A percentile compares a stretch with the other conserved stretches of the same genome.
phyloP scores from a whole-genome alignment of 768 basidiomycete genomes.

The Russula lepida region DNA sequence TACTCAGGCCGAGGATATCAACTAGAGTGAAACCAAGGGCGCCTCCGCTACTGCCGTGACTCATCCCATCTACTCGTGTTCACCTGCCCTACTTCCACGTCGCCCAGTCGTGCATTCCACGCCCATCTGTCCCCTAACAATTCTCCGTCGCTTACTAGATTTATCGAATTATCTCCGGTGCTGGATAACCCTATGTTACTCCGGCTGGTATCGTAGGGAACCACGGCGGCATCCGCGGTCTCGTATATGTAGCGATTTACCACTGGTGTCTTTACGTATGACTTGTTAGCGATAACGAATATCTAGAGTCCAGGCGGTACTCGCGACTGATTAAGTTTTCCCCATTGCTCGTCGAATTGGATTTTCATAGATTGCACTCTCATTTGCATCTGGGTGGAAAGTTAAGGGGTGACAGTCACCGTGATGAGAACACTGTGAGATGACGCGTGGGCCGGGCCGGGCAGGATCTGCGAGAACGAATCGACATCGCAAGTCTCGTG shows the following conservation, averaged over 20 bases:
- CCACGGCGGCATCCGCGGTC: too few relatives aligned
- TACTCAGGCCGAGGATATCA: constrained; percentile 35
- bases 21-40: background rate
- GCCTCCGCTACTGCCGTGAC: background rate
- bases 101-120: constrained; percentile 56
- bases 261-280: background rate
- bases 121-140: constrained; percentile 31
- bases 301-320: too few relatives aligned
- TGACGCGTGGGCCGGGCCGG: background rate
- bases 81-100: constrained; percentile 26
- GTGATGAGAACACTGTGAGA: background rate
- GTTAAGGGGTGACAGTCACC: background rate
- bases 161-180: background rate
- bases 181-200: background rate
- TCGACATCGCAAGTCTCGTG: background rate
- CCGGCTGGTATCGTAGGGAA: background rate
- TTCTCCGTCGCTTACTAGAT: background rate
- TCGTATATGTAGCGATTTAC: too few relatives aligned
- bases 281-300: background rate
- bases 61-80: constrained; percentile 15
- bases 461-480: constrained; percentile 5
- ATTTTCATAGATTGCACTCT: background rate
- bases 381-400: background rate
- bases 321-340: background rate
- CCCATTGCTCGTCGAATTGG: background rate